Conservation (phyloP, 1,284 basidiomycete species). For the Mycena citricolor region DNA sequence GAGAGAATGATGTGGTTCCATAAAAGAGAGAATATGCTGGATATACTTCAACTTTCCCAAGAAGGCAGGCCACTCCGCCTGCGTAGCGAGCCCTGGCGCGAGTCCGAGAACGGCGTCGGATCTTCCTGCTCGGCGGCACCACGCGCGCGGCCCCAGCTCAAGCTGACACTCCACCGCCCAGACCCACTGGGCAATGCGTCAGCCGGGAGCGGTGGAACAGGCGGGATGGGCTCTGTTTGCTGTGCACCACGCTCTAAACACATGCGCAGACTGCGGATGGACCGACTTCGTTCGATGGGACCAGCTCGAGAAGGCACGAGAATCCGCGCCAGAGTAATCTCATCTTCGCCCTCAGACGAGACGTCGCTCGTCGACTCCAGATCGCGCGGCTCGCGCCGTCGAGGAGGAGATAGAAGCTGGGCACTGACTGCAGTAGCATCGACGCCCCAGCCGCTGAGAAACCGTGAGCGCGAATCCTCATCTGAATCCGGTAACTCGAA, state of each 20-base stretch:
- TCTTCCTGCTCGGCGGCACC: conserved; percentile 5
- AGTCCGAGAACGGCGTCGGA: too few relatives aligned
- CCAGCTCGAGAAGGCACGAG: conserved; percentile 17
- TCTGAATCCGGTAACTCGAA: conserved; percentile 16
- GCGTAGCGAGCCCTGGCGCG: too few relatives aligned
- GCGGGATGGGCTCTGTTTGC: conserved; percentile 7
- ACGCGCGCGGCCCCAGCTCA: conserved; percentile 21
- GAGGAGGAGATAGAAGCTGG: conserved; percentile 18
- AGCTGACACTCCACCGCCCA: conserved; percentile 21
- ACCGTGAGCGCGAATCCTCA: conserved; percentile 15
- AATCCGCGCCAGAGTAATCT: conserved; percentile 22
- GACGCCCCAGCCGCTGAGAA: conserved; percentile 16
- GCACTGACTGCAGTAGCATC: conserved; percentile 1
- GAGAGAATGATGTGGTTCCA: too few relatives aligned
- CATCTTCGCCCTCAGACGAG: conserved; percentile 21
- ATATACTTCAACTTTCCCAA: too few relatives aligned
- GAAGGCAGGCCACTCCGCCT: too few relatives aligned
- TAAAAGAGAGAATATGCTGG: too few relatives aligned
- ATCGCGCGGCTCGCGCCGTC: conserved; percentile 6
- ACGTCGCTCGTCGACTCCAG: conserved; percentile 19
- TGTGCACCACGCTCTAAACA: conserved; percentile 19
- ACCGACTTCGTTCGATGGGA: conserved; percentile 20
- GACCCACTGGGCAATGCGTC: neutral
- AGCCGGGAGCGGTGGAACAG: conserved; percentile 20
- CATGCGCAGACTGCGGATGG: conserved; percentile 19